Percentiles rank a stretch among this genome's conserved stretches.
These are phyloP conservation scores for Tagetes erecta DNA, from an alignment of 129 eudicot species.

Conservation along the genomic window DNA sequence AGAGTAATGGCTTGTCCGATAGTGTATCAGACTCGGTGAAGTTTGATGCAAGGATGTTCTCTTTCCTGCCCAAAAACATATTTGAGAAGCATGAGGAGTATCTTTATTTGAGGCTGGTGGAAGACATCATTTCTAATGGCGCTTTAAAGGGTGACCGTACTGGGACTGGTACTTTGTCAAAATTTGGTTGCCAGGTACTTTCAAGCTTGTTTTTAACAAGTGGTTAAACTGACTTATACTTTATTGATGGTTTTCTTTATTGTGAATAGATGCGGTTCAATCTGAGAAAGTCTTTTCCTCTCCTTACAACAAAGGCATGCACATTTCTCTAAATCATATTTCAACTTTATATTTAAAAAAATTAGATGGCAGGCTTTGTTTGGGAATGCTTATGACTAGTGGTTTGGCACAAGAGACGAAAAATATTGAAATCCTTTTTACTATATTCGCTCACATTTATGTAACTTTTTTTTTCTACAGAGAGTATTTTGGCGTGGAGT, in stretches of 20 bases:
- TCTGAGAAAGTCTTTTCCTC: slow-evolving; percentile 74
- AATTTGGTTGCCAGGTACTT: slow-evolving; percentile 91
- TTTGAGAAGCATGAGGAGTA: slow-evolving; percentile 87
- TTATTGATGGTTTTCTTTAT: slow-evolving; percentile 16
- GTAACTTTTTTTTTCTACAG: slow-evolving; percentile 37
- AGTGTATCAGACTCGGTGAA: slow-evolving; percentile 32
- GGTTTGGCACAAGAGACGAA: not conserved
- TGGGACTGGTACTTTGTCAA: slow-evolving; percentile 81
- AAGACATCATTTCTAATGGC: slow-evolving; percentile 74
- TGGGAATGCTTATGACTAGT: not conserved
- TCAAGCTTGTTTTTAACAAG: slow-evolving; percentile 4
- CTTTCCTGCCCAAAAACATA: slow-evolving; percentile 69
- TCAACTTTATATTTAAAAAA: not conserved
- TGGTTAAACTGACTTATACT: not conserved
- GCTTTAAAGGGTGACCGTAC: slow-evolving; percentile 79
- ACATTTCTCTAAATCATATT: slow-evolving; percentile 12
- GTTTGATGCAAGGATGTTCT: slow-evolving; percentile 48
- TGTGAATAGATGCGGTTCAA: slow-evolving; percentile 76
- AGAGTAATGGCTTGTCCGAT: slow-evolving; percentile 33
- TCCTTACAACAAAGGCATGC: slow-evolving; percentile 87
- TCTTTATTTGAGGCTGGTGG: slow-evolving; percentile 65
- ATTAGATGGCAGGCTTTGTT: not conserved
- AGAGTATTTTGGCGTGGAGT: slow-evolving; percentile 97
- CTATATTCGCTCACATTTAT: slow-evolving; percentile 6
- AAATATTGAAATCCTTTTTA: not conserved